phyloP scores from a whole-genome alignment of 495 filamentous ascomycete species.

The Cudoniella acicularis region DNA sequence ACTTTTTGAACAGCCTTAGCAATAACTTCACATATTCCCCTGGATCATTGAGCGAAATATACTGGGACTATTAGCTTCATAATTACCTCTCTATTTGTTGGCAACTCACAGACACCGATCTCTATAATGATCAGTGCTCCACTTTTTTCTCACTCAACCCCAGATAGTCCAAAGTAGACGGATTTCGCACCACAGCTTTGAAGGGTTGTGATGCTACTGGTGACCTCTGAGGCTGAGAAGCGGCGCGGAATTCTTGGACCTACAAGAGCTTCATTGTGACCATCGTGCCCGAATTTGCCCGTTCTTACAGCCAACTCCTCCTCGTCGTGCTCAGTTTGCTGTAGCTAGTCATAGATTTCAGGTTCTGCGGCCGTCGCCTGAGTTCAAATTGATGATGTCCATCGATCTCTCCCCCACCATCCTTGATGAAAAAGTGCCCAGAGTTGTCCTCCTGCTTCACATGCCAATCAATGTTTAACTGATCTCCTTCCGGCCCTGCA shows the following conservation, averaged over 20 bases:
- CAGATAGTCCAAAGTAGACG: no score
- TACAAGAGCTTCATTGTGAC: no score
- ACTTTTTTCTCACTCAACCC: no score
- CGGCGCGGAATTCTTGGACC: not conserved
- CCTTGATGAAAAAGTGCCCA: slow-evolving; percentile 17
- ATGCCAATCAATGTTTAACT: slow-evolving; percentile 57
- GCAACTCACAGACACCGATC: no score
- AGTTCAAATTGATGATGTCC: slow-evolving; percentile 6
- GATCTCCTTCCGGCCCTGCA: slow-evolving; percentile 48
- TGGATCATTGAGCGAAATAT: no score
- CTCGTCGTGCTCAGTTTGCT: slow-evolving; percentile 12
- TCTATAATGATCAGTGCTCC: no score
- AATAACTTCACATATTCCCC: no score
- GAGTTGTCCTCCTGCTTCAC: slow-evolving; percentile 39
- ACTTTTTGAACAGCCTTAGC: no score
- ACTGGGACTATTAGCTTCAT: no score
- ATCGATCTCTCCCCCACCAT: not conserved
- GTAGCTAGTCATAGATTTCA: slow-evolving; percentile 16
- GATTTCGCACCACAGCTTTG: no score
- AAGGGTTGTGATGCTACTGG: not conserved
- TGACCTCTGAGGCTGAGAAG: not conserved
- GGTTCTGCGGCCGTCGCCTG: not conserved
- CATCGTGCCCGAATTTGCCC: no score
- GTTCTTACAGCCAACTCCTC: slow-evolving; percentile 15
- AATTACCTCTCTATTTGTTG: no score